phyloP scores from a whole-genome alignment of 257 asterid species.

The Handroanthus guayacan region DNA sequence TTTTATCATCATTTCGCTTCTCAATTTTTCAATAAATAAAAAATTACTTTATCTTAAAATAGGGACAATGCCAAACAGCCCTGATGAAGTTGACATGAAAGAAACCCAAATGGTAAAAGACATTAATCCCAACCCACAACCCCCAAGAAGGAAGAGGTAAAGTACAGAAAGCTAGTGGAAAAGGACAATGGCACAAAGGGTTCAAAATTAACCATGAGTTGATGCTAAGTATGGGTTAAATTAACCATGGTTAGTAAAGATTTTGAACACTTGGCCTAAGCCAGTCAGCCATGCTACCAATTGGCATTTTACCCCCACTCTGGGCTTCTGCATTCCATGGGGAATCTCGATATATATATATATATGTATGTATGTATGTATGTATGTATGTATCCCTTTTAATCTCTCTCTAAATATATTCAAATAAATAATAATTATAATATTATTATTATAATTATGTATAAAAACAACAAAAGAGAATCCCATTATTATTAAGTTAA shows the following conservation, averaged over 20 bases:
- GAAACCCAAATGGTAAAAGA: not conserved
- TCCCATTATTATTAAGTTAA: constrained; percentile 21
- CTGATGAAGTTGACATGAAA: not conserved
- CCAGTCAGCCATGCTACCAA: constrained; percentile 61
- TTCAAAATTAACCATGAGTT: not conserved
- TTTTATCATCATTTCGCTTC: too few species aligned
- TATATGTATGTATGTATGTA: not conserved
- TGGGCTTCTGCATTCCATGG: constrained; percentile 32
- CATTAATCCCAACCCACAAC: too few species aligned
- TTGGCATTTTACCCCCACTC: constrained; percentile 40
- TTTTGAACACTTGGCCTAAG: constrained; percentile 61
- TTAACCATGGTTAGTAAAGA: constrained; percentile 32
- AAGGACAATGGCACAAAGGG: not conserved
- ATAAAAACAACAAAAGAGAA: not conserved
- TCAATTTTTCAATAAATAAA: too few species aligned
- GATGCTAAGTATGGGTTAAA: not conserved
- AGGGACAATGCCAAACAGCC: not conserved
- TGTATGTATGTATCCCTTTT: not conserved
- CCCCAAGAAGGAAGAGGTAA: not conserved
- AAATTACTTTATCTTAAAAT: too few species aligned
- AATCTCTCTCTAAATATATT: not conserved
- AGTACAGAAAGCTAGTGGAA: not conserved
- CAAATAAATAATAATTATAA: not conserved
- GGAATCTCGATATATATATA: constrained; percentile 29
- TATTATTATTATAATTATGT: too few species aligned